Conservation (phyloP, 179 eudicot species). For the Beta lomatogona region DNA sequence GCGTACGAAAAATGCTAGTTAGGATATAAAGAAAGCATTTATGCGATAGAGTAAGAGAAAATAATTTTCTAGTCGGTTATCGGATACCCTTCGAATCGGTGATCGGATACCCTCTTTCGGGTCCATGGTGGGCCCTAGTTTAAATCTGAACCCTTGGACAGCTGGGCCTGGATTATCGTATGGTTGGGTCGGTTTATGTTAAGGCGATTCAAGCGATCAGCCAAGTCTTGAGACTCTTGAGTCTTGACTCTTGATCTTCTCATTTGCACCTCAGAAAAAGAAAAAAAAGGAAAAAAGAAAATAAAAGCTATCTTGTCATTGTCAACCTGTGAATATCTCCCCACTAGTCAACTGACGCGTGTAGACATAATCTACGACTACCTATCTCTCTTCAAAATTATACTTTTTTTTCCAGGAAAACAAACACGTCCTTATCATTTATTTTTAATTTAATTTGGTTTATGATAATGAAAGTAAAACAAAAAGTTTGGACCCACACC, state of each 20-base stretch:
- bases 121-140: too few species aligned
- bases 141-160: too few species aligned
- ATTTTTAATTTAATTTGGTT: background rate
- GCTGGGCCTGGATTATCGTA: too few species aligned
- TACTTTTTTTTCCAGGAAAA: background rate
- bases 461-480: background rate
- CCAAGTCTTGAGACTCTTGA: too few species aligned
- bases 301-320: background rate
- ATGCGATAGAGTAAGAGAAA: too few species aligned
- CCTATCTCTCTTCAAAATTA: background rate
- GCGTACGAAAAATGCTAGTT: too few species aligned
- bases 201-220: too few species aligned
- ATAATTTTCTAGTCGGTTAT: too few species aligned
- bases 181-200: too few species aligned
- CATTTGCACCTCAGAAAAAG: background rate
- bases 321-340: background rate
- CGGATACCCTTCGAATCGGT: too few species aligned
- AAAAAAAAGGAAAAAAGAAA: background rate
- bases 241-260: background rate
- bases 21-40: too few species aligned
- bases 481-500: constrained; percentile 6
- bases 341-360: background rate
- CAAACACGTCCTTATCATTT: background rate
- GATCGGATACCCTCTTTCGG: too few species aligned
- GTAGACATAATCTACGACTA: background rate